phyloP scores from a whole-genome alignment of 495 filamentous ascomycete genomes.

The Hypoxylon fragiforme region DNA sequence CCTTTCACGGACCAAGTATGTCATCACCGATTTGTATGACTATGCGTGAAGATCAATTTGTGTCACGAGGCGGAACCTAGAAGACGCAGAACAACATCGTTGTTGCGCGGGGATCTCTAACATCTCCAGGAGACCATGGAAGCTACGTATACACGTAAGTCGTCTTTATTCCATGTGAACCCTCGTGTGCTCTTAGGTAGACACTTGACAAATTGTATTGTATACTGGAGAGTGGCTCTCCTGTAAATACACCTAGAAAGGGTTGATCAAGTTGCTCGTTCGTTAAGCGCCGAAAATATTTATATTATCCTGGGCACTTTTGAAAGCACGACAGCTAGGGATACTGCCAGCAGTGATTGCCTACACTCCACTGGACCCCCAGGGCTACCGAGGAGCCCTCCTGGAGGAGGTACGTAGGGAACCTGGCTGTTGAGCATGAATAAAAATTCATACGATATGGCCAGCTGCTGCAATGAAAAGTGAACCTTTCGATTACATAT shows the following conservation, averaged over 20 bases:
- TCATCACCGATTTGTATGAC: slow-evolving; percentile 18
- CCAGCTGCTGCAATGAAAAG: slow-evolving; percentile 18
- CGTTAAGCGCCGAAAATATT: slow-evolving; percentile 43
- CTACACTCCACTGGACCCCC: no score
- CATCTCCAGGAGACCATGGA: no score
- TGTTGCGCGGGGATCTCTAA: no score
- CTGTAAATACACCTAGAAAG: slow-evolving; percentile 47
- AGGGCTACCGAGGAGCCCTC: no score
- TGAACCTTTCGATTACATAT: slow-evolving; percentile 31
- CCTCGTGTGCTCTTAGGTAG: no score
- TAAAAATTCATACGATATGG: slow-evolving; percentile 16
- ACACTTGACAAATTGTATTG: slow-evolving; percentile 40
- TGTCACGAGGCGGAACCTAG: no score
- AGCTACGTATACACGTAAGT: no score
- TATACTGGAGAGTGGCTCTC: slow-evolving; percentile 44
- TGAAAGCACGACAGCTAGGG: slow-evolving; percentile 37
- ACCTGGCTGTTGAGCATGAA: slow-evolving; percentile 22
- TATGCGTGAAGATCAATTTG: no score
- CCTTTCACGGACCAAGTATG: slow-evolving; percentile 18
- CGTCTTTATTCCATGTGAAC: no score
- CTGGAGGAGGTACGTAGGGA: slow-evolving; percentile 36
- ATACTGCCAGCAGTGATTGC: slow-evolving; percentile 49
- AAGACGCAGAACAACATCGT: no score
- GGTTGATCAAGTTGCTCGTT: slow-evolving; percentile 38
- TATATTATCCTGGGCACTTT: slow-evolving; percentile 58